Percentiles rank a stretch among this genome's conserved stretches.
Evolutionary conservation across 768 basidiomycete species (phyloP).

Genomic region (Lentinus tigrinus): DNA sequence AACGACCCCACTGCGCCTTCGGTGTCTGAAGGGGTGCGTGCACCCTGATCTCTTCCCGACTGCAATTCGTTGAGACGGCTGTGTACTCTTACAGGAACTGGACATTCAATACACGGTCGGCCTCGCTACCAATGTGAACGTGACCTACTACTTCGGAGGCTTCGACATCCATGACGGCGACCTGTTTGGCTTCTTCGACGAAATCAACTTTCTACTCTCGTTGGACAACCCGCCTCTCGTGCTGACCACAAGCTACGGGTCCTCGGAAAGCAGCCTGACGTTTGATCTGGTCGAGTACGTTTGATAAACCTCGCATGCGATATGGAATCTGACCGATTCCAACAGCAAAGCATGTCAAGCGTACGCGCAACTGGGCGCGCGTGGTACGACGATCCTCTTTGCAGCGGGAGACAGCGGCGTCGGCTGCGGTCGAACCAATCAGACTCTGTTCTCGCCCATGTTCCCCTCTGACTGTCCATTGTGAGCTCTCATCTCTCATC

Average conservation of each 20-base stretch:
- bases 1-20: conserved; percentile 23
- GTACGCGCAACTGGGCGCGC: conserved; percentile 34
- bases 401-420: conserved; percentile 39
- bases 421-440: conserved; percentile 18
- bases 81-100: conserved; percentile 25
- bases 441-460: conserved; percentile 30
- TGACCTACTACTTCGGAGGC: conserved; percentile 33
- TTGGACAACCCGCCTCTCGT: conserved; percentile 28
- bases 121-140: conserved; percentile 30
- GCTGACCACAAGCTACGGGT: conserved; percentile 38
- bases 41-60: not conserved
- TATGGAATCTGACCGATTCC: conserved; percentile 39
- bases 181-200: conserved; percentile 32
- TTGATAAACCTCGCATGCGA: no score
- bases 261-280: conserved; percentile 50
- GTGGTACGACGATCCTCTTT: conserved; percentile 35
- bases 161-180: conserved; percentile 25
- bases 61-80: not conserved
- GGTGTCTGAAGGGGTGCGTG: conserved; percentile 28
- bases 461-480: conserved; percentile 38
- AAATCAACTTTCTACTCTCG: conserved; percentile 26
- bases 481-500: conserved; percentile 13
- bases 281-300: conserved; percentile 9
- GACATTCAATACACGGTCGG: conserved; percentile 37
- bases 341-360: conserved; percentile 32